phyloP scores from a whole-genome alignment of 768 basidiomycete genomes.

The Lentinula sp. region DNA sequence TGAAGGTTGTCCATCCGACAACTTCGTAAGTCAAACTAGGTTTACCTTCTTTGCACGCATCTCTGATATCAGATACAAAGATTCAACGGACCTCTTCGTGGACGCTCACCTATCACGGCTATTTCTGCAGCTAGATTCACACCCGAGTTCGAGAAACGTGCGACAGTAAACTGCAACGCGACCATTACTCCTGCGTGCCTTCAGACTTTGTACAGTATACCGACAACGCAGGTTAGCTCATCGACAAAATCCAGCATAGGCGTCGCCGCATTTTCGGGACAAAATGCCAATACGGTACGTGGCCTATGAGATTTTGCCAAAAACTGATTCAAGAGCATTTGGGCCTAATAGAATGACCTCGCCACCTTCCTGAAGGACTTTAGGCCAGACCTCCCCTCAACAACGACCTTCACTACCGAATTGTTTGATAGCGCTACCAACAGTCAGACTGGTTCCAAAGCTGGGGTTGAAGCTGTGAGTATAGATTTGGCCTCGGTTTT shows the following conservation, averaged over 20 bases:
- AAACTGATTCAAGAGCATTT: neutral
- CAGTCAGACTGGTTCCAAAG: constrained; percentile 19
- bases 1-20: constrained; percentile 29
- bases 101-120: constrained; percentile 1
- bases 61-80: constrained; percentile 1
- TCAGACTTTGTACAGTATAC: constrained; percentile 20
- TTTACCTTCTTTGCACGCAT: neutral
- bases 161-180: neutral
- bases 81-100: constrained; percentile 3
- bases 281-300: constrained; percentile 12
- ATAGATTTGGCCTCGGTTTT: neutral
- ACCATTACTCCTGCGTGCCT: constrained; percentile 21
- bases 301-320: constrained; percentile 16
- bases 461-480: constrained; percentile 30
- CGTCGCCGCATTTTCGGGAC: constrained; percentile 20
- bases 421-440: constrained; percentile 29
- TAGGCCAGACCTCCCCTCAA: constrained; percentile 24
- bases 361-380: constrained; percentile 17
- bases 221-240: constrained; percentile 8
- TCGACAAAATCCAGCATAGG: constrained; percentile 15
- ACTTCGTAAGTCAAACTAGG: constrained; percentile 16
- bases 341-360: constrained; percentile 14
- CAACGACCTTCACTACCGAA: constrained; percentile 24
- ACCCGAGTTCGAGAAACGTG: neutral
- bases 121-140: neutral